Base-by-base conservation (phyloP, 495 filamentous ascomycete genomes). In the Aspergillus campestris region DNA sequence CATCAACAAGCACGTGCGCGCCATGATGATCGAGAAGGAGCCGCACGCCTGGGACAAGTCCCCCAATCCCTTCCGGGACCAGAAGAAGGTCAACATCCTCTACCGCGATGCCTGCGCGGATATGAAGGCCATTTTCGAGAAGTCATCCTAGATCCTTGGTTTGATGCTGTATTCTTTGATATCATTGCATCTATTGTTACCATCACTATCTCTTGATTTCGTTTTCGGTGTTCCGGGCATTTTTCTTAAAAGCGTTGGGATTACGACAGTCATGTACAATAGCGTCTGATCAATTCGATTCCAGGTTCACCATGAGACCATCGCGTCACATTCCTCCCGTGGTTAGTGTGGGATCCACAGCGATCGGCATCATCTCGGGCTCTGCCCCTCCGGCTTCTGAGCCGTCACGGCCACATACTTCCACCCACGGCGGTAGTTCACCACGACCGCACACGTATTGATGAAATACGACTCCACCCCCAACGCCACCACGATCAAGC, bases 41-140 rank as follows among this genome's bases (percentile, higher is more conserved):
- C 68, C 70, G 24, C 89, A 96, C 62, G 90, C 73, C 0, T 96
- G 87, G 84, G 89, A 96, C 54, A 94, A 95, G 66, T 78, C 75
- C 18, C 81, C 89, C 34, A 87, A 88, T 60, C 87, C 86, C 8
- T 71, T 84, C 49, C 74, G 77, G n/a, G 78, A 74, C 42, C 69
- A 72, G 38, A 57, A 50, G 8, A 52, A 57, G 14, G 62, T 74
- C 11, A 56, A 71, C 38, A 49, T 68, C 1, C 46, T 69, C 2
- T 74, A 74, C 37, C 59, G 55, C 30, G 63, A 70, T 14, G 69
- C 70, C 6, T 74, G 70, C 48, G 67, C 60, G 10, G 62, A 65
- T 36, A 69, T 74, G 65, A 70, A 66, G 48, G 56, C 55, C 5
- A 65, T 71, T 41, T 74, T 74, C 37, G 54, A 60, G 15, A 48